Evolutionary conservation across 2,329 filamentous ascomycete species (phyloP), one percentile per base, ranked within the genome.

Genomic region (Cephalotrichum gorgonifer): DNA sequence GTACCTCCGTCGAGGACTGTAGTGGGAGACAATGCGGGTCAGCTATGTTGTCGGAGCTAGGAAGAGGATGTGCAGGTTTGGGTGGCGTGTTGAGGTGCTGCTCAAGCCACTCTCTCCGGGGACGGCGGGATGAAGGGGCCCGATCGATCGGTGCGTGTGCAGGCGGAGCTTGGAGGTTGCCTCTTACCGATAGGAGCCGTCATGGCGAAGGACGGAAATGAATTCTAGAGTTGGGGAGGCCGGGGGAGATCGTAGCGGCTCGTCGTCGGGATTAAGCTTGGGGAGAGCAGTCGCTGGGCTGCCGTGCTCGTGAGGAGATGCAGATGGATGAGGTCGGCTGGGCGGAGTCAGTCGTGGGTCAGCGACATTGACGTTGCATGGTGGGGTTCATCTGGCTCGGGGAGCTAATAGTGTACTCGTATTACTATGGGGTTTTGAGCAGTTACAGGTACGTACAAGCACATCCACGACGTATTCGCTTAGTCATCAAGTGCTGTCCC

Each of bases 1-100:
- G 93, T 98, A 71, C 93, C 93, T 79, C 93, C 93, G 78, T 98
- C 93, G 79, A 98, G 91, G 66, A 98, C 93, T 97, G 57, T 30
- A 17, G 35, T 14, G 35, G 4, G 3, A 17, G 41, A 26, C 22
- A n/a, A n/a, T n/a, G 12, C 42, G n/a, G 22, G 53, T 43, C 39
- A 43, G 31, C 48, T 28, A 47, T 26, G 46, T 49, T 47, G 50
- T 50, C 44, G 52, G 30, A 47, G 56, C 54, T 53, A 49, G 54
- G 49, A 39, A 43, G 39, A 41, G 38, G 47, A 30, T 28, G 28
- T 25, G 39, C 48, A n/a, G 47, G 50, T 44, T n/a, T n/a, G n/a
- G n/a, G n/a, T n/a, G n/a, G n/a, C n/a, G n/a, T n/a, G n/a, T n/a
- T n/a, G n/a, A n/a, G n/a, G n/a, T n/a, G n/a, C n/a, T n/a, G n/a